Percentiles rank a stretch among this genome's conserved stretches.
Conservation (phyloP, 345 rosid species). For the Lepidium africanum region DNA sequence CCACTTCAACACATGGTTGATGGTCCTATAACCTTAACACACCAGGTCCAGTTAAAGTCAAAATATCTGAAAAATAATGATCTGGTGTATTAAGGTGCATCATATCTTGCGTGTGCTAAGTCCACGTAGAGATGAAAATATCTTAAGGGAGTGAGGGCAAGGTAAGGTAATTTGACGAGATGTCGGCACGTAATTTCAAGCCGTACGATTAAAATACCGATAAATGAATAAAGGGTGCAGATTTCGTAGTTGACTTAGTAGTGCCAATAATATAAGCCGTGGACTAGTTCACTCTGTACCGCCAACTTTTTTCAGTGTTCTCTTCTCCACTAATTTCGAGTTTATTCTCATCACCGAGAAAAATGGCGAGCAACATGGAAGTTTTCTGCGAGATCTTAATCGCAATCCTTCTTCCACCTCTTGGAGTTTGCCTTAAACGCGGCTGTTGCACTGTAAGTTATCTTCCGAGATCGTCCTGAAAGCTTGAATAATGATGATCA, state of each 20-base stretch:
- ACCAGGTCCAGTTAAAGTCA: too few relatives aligned
- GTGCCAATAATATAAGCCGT: not conserved
- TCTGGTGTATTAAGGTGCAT: not conserved
- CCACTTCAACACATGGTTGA: not conserved
- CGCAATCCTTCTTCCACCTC: conserved; percentile 78
- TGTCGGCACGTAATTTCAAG: not conserved
- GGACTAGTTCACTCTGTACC: not conserved
- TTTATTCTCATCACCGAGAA: not conserved
- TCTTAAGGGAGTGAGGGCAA: not conserved
- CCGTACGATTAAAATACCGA: conserved; percentile 2
- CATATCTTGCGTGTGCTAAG: not conserved
- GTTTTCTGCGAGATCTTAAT: conserved; percentile 73
- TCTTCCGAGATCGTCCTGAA: not conserved
- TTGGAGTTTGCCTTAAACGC: conserved; percentile 78
- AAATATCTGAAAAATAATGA: not conserved
- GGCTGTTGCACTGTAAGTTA: conserved; percentile 79
- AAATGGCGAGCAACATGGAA: conserved; percentile 60
- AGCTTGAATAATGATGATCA: not conserved
- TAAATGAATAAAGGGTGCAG: conserved; percentile 4
- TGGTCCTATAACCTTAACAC: not conserved
- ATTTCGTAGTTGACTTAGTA: not conserved
- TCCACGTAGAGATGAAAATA: not conserved
- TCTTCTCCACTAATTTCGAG: not conserved
- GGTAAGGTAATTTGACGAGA: not conserved
- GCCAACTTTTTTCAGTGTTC: not conserved